Percentiles rank a stretch among this genome's conserved stretches.
Conservation (phyloP, 257 asterid species). For the Galeopsis tetrahit region DNA sequence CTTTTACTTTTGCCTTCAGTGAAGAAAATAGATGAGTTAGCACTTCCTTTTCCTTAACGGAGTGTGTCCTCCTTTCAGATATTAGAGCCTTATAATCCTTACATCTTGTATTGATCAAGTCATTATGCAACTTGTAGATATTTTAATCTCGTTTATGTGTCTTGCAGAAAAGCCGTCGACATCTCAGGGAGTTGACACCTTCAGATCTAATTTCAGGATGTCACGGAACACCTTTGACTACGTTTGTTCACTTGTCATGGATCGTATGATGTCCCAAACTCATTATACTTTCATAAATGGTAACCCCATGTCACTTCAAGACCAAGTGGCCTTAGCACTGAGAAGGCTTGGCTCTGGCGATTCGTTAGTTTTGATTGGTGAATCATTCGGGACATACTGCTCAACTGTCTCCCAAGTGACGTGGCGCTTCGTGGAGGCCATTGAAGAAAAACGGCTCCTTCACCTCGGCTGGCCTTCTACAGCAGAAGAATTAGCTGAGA, state of each 20-base stretch:
- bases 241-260: constrained; percentile 69
- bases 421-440: constrained; percentile 90
- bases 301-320: constrained; percentile 60
- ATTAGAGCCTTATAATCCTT: no score
- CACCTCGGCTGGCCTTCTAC: constrained; percentile 80
- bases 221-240: constrained; percentile 70
- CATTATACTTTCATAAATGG: constrained; percentile 67
- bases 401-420: constrained; percentile 92
- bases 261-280: constrained; percentile 67
- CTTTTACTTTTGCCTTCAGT: background rate
- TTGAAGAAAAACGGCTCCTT: constrained; percentile 61
- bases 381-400: constrained; percentile 71
- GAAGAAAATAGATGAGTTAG: background rate
- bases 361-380: constrained; percentile 75
- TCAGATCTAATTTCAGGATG: constrained; percentile 61
- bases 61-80: background rate
- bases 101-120: background rate
- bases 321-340: constrained; percentile 85
- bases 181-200: constrained; percentile 48
- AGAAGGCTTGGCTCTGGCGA: constrained; percentile 75
- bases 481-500: constrained; percentile 37
- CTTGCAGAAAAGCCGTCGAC: constrained; percentile 56
- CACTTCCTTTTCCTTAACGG: background rate
- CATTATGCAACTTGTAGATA: no score
- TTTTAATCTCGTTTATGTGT: background rate